Percentiles rank a stretch among this genome's conserved stretches.
These are phyloP conservation scores for Daldinia sp. DNA, from an alignment of 2,329 filamentous ascomycete species.

Conservation along the genomic window DNA sequence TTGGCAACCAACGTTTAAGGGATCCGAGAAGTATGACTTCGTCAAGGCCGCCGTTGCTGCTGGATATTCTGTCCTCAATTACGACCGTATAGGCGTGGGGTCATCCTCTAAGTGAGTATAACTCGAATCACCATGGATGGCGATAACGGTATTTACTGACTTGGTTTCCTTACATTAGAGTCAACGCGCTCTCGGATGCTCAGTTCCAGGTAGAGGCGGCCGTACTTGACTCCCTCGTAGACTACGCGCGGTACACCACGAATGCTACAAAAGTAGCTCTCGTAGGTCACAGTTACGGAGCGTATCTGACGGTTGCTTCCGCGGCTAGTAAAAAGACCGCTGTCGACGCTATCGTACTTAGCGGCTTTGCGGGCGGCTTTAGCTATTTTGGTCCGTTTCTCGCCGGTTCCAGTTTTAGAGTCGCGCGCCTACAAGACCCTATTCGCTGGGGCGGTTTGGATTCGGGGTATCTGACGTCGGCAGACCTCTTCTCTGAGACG, in stretches of 20 bases:
- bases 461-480: slow-evolving; percentile 40
- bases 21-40: slow-evolving; percentile 40
- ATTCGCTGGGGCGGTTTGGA: slow-evolving; percentile 43
- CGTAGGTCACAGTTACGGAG: slow-evolving; percentile 46
- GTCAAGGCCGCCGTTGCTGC: slow-evolving; percentile 41
- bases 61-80: slow-evolving; percentile 46
- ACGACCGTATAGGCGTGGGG: slow-evolving; percentile 46
- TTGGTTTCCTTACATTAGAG: slow-evolving; percentile 10
- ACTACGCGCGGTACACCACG: slow-evolving; percentile 36
- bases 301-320: slow-evolving; percentile 41
- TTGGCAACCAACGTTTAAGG: slow-evolving; percentile 40
- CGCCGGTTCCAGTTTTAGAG: slow-evolving; percentile 43
- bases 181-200: slow-evolving; percentile 40
- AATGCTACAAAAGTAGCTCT: slow-evolving; percentile 43
- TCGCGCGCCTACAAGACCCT: slow-evolving; percentile 38
- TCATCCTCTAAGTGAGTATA: slow-evolving; percentile 44
- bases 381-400: slow-evolving; percentile 43
- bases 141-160: background rate
- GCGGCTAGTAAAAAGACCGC: slow-evolving; percentile 32
- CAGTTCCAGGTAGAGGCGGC: slow-evolving; percentile 47
- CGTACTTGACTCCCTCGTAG: slow-evolving; percentile 42
- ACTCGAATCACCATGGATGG: background rate
- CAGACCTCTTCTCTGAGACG: slow-evolving; percentile 42
- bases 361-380: slow-evolving; percentile 44
- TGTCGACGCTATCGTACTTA: slow-evolving; percentile 41